These are phyloP conservation scores for Pyricularia sp. DNA, from an alignment of 2,329 filamentous ascomycete genomes.

Conservation along the genomic window DNA sequence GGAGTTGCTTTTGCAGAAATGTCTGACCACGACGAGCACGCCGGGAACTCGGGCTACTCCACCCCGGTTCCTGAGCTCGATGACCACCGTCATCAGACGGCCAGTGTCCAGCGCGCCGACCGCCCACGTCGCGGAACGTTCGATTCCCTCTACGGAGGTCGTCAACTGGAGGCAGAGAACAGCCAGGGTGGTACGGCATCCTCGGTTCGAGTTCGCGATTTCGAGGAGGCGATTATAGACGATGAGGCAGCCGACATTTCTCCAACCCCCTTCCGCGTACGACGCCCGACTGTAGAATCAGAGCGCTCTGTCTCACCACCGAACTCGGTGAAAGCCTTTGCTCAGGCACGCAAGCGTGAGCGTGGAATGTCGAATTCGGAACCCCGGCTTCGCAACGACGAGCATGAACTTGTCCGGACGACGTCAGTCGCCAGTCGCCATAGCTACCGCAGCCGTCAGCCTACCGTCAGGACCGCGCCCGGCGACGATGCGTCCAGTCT, in stretches of 20 bases:
- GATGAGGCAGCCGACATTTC: constrained; percentile 51
- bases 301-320: constrained; percentile 71
- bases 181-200: constrained; percentile 31
- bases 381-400: constrained; percentile 20
- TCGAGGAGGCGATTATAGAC: constrained; percentile 76
- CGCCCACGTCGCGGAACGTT: constrained; percentile 62
- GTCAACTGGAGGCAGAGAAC: constrained; percentile 13
- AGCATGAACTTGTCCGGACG: constrained; percentile 57
- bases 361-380: constrained; percentile 56
- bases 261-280: constrained; percentile 32
- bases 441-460: constrained; percentile 46
- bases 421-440: constrained; percentile 53
- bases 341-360: constrained; percentile 77
- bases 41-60: constrained; percentile 54
- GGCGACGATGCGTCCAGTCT: constrained; percentile 50
- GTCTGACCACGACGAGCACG: constrained; percentile 56
- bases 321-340: constrained; percentile 96
- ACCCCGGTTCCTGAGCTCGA: constrained; percentile 74
- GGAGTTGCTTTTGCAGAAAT: constrained; percentile 32
- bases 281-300: constrained; percentile 47
- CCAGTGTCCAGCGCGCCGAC: constrained; percentile 50
- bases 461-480: constrained; percentile 35
- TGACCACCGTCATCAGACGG: constrained; percentile 67
- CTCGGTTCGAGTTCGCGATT: constrained; percentile 57
- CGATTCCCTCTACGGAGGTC: constrained; percentile 54